Conservation (phyloP, 2,329 filamentous ascomycete species). For the Cladophialophora chaetospira region DNA sequence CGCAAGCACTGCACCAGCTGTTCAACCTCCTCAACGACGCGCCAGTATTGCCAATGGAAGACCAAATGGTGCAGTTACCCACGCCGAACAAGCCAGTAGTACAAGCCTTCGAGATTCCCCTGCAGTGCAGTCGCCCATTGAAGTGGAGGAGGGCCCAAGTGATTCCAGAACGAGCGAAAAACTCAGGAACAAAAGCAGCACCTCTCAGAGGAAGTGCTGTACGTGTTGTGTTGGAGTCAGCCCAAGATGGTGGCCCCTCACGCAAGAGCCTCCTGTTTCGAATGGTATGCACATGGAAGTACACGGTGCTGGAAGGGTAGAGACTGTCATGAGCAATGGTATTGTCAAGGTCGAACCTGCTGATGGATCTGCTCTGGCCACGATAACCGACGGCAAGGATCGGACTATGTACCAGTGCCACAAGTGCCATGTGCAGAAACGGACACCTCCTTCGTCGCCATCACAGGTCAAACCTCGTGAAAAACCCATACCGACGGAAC, state of each 20-base stretch:
- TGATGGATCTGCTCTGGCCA: slow-evolving; percentile 27
- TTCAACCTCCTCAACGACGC: slow-evolving; percentile 52
- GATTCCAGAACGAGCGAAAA: slow-evolving; percentile 2
- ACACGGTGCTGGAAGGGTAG: slow-evolving; percentile 4
- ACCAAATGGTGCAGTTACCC: slow-evolving; percentile 19
- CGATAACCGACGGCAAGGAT: slow-evolving; percentile 33
- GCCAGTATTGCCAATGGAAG: slow-evolving; percentile 56
- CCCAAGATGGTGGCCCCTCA: slow-evolving; percentile 63
- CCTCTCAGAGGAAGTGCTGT: slow-evolving; percentile 41
- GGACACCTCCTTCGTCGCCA: slow-evolving; percentile 33
- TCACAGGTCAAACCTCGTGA: slow-evolving; percentile 32
- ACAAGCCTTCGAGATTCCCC: slow-evolving; percentile 35
- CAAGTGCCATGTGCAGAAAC: slow-evolving; percentile 64
- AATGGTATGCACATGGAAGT: slow-evolving; percentile 16
- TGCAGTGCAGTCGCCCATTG: slow-evolving; percentile 20
- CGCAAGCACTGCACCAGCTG: slow-evolving; percentile 36
- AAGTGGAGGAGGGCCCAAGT: slow-evolving; percentile 15
- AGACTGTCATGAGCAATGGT: slow-evolving; percentile 28
- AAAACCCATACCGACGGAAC: slow-evolving; percentile 37
- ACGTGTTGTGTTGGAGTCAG: slow-evolving; percentile 45
- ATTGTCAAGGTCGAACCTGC: slow-evolving; percentile 34
- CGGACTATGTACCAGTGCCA: slow-evolving; percentile 68
- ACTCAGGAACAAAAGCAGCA: slow-evolving; percentile 6
- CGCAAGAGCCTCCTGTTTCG: slow-evolving; percentile 19
- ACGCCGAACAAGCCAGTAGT: slow-evolving; percentile 23